Evolutionary conservation across 2,329 filamentous ascomycete species (phyloP), one percentile per base, ranked within the genome.

Genomic region (Penicillium sp.): DNA sequence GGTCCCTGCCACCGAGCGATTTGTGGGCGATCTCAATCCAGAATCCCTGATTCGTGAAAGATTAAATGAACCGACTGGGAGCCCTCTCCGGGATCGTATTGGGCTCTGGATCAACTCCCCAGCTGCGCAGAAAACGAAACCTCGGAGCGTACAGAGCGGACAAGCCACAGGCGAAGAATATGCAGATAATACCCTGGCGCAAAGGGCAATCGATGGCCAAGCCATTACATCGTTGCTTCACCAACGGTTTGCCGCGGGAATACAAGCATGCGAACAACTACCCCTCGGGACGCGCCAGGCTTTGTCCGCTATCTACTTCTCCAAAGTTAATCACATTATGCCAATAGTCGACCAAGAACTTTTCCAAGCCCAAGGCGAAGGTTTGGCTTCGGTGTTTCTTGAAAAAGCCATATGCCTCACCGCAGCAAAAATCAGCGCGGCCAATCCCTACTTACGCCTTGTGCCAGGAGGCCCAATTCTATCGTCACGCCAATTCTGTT

Each of bases 21-120:
- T 76, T 47, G 73, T 76, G 22, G 73, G 74, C 31, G 72, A 76
- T 50, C 63, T 75, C 2, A 76, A 76, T 50, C 74, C 74, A 7
- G 74, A 76, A 62, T 71, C 74, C 32, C 63, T 74, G 7, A 72
- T 76, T 53, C 65, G 69, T 18, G 72, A 74, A 50, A 65, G 61
- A 45, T 44, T 73, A 13, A 58, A 69, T 43, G 67, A 61, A 22
- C 42, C 65, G 8, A 55, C 54, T 22, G 61, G 61, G 9, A 68
- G 51, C 44, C 65, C 66, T 43, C 58, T 68, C 46, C 62, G 69
- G 18, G 66, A 69, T 58, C 68, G 62, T 10, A 61, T 73, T 47
- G 71, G 70, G 11, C 61, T 73, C 31, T 72, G 70, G 70, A 67
- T 73, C 43, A 69, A 61, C 42, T 65, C 70, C 5, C 50, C 65